Base-by-base conservation (phyloP, 2,329 filamentous ascomycete genomes). In the Ophiocordyceps unilateralis region DNA sequence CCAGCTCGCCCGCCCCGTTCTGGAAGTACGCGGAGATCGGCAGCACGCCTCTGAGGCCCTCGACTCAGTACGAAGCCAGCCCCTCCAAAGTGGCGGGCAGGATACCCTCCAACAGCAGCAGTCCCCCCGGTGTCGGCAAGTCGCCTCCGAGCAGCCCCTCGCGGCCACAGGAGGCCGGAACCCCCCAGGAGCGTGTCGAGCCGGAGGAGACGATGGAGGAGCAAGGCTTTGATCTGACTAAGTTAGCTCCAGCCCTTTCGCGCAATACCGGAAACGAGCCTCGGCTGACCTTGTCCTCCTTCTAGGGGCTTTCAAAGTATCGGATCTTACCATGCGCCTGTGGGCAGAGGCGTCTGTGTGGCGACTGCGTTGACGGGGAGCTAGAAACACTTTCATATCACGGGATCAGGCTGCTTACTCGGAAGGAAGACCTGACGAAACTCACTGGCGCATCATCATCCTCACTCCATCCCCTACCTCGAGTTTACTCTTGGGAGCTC, bases 21-120 rank as follows among this genome's bases (percentile, higher is more conserved):
- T 93, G 85, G 85, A 87, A 84, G 58, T 91, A 83, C 59, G 78
- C 82, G 36, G 82, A 87, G 49, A 73, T 85, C 46, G 74, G 75
- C 22, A 84, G 78, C 58, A 88, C 83, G 2, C 83, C 83, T 2
- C 65, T 83, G 43, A 67, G 67, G 50, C 61, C 66, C 14, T 51
- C 61, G 4, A 53, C 58, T 0, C 58, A 63, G 4, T 76, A 73
- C 44, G 76, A 81, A 46, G 56, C 70, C 36, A 80, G 76, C 51
- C 77, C 77, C 2, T 69, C 68, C 8, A 78, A 78, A 54, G 53
- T 58, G 15, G 54, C 59, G 20, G 59, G 59, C 23, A 51, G 50
- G 8, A 45, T 65, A 24, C 66, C 67, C 20, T 62, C 67, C 3
- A 63, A 69, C 30, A 78, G 75, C 55, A 80, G 76, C 53, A 79